Evolutionary conservation across 768 basidiomycete genomes (phyloP), one percentile per base, ranked within the genome.

Genomic region (Rhodocollybia butyracea): DNA sequence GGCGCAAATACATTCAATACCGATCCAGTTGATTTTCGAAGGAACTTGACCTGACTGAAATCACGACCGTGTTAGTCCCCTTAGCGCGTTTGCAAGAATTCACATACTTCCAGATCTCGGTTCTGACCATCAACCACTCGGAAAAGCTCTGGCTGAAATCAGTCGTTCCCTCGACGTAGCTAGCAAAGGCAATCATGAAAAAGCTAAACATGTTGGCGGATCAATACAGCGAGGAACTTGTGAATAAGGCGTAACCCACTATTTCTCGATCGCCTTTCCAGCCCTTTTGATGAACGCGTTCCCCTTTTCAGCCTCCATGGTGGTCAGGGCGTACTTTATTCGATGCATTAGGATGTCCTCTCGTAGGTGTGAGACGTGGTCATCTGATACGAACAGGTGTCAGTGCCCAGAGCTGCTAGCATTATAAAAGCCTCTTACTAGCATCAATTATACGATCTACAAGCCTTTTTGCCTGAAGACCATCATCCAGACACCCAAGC

Each of bases 151-250:
- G 81, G 39, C 73, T 68, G 65, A 88, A 82, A 52, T 78, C 70
- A 60, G 81, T 74, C 12, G 85, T 34, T 26, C 79, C 76, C 51
- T 88, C 82, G 5, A 96, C 85, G 62, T 89, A 99, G 57, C 86
- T 91, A 2, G 94, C 89, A 63, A 98, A 99, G 0, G 89, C 90
- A 57, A 98, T 89, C 61, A 94, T 83, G 72, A 98, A 98, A 74
- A 96, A 97, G 69, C 91, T 94, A 40, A 2, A n/a, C 39, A 45
- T 21, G 32, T 53, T 27, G 32, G 42, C 46, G 15, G 51, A 19
- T 50, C 26, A 53, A 29, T 40, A 7, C 6, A 27, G 60, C 17
- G 13, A 7, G 3, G n/a, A 15, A 8, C 22, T 17, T 27, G 15
- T 26, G 21, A 39, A 55, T 26, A 26, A 24, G 51, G n/a, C 7